These are phyloP conservation scores for Dichomitus squalens DNA, from an alignment of 1,284 basidiomycete species.

Conservation along the genomic window DNA sequence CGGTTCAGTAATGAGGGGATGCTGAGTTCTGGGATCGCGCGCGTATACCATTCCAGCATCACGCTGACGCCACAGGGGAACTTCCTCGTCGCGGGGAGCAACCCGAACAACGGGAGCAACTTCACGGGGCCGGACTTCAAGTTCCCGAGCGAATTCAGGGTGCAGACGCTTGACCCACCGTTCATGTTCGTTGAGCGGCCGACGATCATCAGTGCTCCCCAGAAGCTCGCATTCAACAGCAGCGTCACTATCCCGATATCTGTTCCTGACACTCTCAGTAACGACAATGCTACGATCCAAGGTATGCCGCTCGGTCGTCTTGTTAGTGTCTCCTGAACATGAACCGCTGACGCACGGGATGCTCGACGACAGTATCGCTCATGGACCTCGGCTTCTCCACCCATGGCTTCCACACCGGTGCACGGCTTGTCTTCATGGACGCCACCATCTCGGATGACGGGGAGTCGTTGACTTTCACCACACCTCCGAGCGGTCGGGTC, in stretches of 20 bases:
- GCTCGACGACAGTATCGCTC: constrained; percentile 34
- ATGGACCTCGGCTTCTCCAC: constrained; percentile 52
- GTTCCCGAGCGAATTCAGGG: constrained; percentile 46
- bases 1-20: constrained; percentile 50
- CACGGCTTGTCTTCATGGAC: constrained; percentile 49
- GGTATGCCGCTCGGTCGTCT: too few species aligned
- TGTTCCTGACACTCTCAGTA: constrained; percentile 33
- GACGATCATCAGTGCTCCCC: constrained; percentile 36
- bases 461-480: constrained; percentile 41
- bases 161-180: constrained; percentile 51
- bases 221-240: constrained; percentile 42
- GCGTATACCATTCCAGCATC: constrained; percentile 47
- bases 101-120: constrained; percentile 54
- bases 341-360: background rate
- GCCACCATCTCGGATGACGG: constrained; percentile 36
- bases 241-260: constrained; percentile 38
- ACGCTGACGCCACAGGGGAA: constrained; percentile 44
- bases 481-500: constrained; percentile 46
- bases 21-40: constrained; percentile 45
- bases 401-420: constrained; percentile 48
- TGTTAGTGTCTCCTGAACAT: background rate
- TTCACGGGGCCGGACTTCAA: constrained; percentile 24
- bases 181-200: constrained; percentile 44
- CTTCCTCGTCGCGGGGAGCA: constrained; percentile 49
- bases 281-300: constrained; percentile 34